These are phyloP conservation scores for Geotrichum candidum DNA, from an alignment of 1,139 yeast species.

Conservation along the genomic window DNA sequence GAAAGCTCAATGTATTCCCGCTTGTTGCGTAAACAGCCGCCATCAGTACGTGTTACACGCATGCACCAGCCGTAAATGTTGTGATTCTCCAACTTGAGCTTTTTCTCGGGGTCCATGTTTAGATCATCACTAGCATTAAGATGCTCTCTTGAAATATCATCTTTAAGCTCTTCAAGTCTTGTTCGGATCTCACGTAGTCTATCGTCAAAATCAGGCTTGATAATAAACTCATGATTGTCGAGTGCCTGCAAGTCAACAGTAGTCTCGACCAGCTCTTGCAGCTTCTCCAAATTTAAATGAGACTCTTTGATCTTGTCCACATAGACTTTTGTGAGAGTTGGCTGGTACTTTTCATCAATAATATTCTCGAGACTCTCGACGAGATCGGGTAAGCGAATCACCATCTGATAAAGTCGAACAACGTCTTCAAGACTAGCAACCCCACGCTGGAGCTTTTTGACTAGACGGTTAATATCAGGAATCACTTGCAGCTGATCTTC, in stretches of 20 bases:
- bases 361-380: slow-evolving; percentile 44
- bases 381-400: slow-evolving; percentile 63
- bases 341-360: slow-evolving; percentile 25
- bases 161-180: slow-evolving; percentile 50
- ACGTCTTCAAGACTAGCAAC: slow-evolving; percentile 72
- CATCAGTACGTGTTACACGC: slow-evolving; percentile 85
- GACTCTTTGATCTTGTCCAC: slow-evolving; percentile 48
- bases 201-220: slow-evolving; percentile 86
- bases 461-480: slow-evolving; percentile 75
- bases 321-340: slow-evolving; percentile 47
- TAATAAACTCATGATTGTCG: slow-evolving; percentile 71
- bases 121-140: slow-evolving; percentile 64
- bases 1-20: slow-evolving; percentile 66
- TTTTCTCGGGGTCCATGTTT: slow-evolving; percentile 75
- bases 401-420: slow-evolving; percentile 79
- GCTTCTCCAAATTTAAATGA: slow-evolving; percentile 51
- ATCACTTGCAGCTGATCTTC: slow-evolving; percentile 63
- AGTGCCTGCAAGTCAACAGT: slow-evolving; percentile 83
- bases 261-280: slow-evolving; percentile 83
- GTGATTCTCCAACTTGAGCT: slow-evolving; percentile 82
- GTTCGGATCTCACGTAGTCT: slow-evolving; percentile 56
- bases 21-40: slow-evolving; percentile 63
- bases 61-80: slow-evolving; percentile 89
- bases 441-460: slow-evolving; percentile 55
- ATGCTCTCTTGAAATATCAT: slow-evolving; percentile 56